phyloP scores from a whole-genome alignment of 148 eudicot genomes.

The Gaultheria prostrata region DNA sequence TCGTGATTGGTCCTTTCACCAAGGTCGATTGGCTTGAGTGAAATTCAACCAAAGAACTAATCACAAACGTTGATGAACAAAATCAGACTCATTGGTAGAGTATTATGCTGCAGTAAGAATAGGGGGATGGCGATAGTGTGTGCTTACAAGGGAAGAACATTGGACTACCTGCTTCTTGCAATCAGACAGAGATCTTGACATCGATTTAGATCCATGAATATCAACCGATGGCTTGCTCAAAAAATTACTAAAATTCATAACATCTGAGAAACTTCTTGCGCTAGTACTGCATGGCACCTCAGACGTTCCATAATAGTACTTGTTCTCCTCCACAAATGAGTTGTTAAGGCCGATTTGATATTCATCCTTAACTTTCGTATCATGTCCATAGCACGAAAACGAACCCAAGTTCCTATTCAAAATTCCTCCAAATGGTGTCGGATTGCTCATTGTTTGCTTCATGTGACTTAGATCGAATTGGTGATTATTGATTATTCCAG shows the following conservation, averaged over 20 bases:
- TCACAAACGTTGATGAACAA: not conserved
- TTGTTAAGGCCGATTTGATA: slow-evolving; percentile 15
- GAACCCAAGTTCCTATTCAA: not conserved
- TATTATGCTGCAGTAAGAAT: too few species aligned
- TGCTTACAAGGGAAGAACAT: slow-evolving; percentile 15
- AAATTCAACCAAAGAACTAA: not conserved
- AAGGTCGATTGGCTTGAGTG: not conserved
- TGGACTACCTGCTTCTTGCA: slow-evolving; percentile 23
- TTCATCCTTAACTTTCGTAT: slow-evolving; percentile 20
- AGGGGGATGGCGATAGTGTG: not conserved
- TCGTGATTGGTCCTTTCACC: not conserved
- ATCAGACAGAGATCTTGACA: slow-evolving; percentile 14
- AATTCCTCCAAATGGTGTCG: not conserved
- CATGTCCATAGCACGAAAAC: not conserved
- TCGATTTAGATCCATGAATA: slow-evolving; percentile 15
- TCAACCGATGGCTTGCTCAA: slow-evolving; percentile 17
- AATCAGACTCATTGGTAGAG: not conserved
- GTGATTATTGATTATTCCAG: not conserved
- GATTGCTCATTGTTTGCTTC: not conserved
- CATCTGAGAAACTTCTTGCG: slow-evolving; percentile 16
- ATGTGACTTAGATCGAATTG: slow-evolving; percentile 11
- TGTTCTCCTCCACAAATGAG: slow-evolving; percentile 11
- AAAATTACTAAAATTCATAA: slow-evolving; percentile 10
- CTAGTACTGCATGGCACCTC: slow-evolving; percentile 10
- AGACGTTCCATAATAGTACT: slow-evolving; percentile 16